Conservation (phyloP, 345 rosid species). For the Eucalyptus victrix region DNA sequence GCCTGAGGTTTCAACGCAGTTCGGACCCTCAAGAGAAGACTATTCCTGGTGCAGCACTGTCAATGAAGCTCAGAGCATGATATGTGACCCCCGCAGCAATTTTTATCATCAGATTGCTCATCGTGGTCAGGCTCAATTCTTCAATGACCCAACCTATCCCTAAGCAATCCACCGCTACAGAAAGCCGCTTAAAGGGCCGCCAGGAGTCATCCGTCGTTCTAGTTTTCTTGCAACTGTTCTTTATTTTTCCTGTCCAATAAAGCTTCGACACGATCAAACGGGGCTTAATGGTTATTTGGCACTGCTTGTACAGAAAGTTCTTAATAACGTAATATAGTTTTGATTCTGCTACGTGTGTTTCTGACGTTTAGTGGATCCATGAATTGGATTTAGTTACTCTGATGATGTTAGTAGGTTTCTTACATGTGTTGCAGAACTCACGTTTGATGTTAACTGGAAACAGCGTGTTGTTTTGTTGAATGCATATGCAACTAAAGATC, state of each 20-base stretch:
- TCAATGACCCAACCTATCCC: neutral
- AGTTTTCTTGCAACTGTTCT: neutral
- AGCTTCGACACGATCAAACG: neutral
- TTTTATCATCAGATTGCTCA: neutral
- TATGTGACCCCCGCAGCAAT: neutral
- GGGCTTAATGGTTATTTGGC: neutral
- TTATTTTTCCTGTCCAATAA: neutral
- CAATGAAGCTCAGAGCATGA: neutral
- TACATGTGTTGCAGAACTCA: neutral
- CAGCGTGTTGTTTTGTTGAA: neutral
- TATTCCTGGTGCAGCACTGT: neutral
- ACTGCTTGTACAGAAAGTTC: neutral
- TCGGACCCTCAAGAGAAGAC: neutral
- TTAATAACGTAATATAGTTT: neutral
- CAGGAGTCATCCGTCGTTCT: neutral
- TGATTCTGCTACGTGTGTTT: neutral
- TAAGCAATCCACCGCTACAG: neutral
- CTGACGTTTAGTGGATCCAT: neutral
- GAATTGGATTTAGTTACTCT: neutral
- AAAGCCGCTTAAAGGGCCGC: neutral
- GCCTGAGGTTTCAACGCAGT: neutral
- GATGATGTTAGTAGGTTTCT: neutral
- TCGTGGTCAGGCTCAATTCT: neutral
- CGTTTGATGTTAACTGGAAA: neutral
- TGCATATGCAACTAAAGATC: neutral